Evolutionary conservation across 2,329 filamentous ascomycete genomes (phyloP), one percentile per base, ranked within the genome.

Genomic region (Exophiala oligosperma): DNA sequence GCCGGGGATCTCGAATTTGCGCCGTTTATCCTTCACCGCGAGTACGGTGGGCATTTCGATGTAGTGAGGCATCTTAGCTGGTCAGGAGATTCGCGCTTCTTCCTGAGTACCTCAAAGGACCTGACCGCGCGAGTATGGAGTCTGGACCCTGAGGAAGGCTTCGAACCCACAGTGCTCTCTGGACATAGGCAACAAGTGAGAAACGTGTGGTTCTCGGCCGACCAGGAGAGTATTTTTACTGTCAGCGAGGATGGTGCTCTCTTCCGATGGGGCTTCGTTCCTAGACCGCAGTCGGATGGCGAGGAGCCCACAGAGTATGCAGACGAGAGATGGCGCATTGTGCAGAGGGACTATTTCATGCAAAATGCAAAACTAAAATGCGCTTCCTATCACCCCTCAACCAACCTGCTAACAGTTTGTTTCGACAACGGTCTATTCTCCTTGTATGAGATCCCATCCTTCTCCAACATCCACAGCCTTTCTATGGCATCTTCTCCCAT

Each of bases 211-310:
- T 99, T 99, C 71, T 95, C 92, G 0, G 87, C 89, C 61, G 87
- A 96, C 67, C 94, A 99, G 72, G 95, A 99, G 76, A 91, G 85
- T 44, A 96, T 99, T 54, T 99, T 94, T 72, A 97, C 94, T 0
- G 86, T 96, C 64, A 97, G 93, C 75, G 95, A 95, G 73, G 95
- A 99, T 73, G 95, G 94, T n/a, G 92, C 94, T 2, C 82, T 97
- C 0, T 97, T 97, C 69, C 84, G 90, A 64, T 99, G 94, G 94
- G 87, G 90, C 70, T 99, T 94, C 73, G 83, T 85, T 56, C 78
- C 84, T 70, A 76, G 84, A 40, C 79, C 81, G 26, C 79, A 84
- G 29, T 49, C 50, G 23, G 81, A 85, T 49, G 83, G 86, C 53
- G 80, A 84, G 51, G 86, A 86, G 71, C 77, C 78, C 2, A 79